phyloP scores from a whole-genome alignment of 345 rosid genomes.

The Odontarrhena argentea region DNA sequence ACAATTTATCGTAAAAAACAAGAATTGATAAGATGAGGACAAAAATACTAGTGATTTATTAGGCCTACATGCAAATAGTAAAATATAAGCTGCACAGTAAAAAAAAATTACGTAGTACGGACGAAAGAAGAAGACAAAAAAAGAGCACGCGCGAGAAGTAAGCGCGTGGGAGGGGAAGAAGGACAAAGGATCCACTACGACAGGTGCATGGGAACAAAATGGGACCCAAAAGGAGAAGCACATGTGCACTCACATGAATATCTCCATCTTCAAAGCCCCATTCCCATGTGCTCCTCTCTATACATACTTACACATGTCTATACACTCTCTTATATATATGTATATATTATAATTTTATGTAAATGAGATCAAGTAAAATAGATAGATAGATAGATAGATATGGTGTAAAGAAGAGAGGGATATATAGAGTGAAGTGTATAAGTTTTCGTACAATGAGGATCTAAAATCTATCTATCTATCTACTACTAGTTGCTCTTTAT shows the following conservation, averaged over 20 bases:
- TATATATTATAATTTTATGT: too few species aligned
- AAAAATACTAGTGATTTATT: neutral
- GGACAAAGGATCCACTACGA: neutral
- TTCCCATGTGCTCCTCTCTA: constrained; percentile 21
- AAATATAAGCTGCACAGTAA: neutral
- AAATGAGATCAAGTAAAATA: too few species aligned
- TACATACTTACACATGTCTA: too few species aligned
- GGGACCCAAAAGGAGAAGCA: constrained; percentile 25
- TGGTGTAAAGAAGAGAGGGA: too few species aligned
- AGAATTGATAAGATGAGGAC: neutral
- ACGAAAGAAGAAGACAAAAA: neutral
- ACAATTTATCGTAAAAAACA: too few species aligned
- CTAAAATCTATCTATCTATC: too few species aligned
- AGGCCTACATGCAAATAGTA: neutral
- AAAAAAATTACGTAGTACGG: neutral
- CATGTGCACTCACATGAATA: constrained; percentile 38
- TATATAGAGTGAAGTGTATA: too few species aligned
- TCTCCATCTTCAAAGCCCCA: constrained; percentile 31
- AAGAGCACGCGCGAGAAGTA: neutral
- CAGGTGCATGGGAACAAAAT: constrained; percentile 22
- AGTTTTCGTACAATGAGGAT: too few species aligned
- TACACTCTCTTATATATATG: too few species aligned
- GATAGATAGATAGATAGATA: too few species aligned
- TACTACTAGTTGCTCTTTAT: too few species aligned
- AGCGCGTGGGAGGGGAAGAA: constrained; percentile 18